Percentiles rank a stretch among this genome's conserved stretches.
Conservation (phyloP, 371 early-diverging fungal species). For the Circinella umbellata region DNA sequence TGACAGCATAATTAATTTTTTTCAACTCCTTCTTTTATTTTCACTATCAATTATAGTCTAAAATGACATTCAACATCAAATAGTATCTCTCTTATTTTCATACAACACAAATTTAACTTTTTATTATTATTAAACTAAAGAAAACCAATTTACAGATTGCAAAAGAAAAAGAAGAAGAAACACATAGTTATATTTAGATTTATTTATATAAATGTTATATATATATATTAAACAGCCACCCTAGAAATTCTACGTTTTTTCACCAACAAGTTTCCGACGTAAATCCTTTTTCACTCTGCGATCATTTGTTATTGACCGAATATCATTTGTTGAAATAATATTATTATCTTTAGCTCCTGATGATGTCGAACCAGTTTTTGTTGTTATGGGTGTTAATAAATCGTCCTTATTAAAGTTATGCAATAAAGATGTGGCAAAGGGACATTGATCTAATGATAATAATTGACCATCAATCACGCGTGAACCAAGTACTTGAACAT, state of each 20-base stretch:
- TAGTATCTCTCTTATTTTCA: no score
- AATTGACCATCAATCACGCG: constrained; percentile 39
- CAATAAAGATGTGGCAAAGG: constrained; percentile 21
- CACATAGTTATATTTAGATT: background rate
- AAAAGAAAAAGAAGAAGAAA: no score
- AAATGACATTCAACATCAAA: no score
- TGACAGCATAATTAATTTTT: no score
- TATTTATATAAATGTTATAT: constrained; percentile 9
- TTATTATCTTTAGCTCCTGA: background rate
- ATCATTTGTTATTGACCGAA: constrained; percentile 2
- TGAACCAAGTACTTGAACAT: constrained; percentile 50
- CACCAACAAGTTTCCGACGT: constrained; percentile 25
- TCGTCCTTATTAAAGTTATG: constrained; percentile 25
- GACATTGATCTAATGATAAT: constrained; percentile 32
- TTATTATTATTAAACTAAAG: no score
- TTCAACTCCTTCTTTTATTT: no score
- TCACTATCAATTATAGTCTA: no score
- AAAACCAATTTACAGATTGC: no score
- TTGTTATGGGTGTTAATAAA: constrained; percentile 3
- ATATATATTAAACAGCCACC: constrained; percentile 15
- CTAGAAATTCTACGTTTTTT: constrained; percentile 25
- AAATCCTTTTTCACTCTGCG: constrained; percentile 21
- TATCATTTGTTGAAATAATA: background rate
- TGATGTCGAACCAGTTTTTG: background rate
- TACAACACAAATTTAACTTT: no score